phyloP scores from a whole-genome alignment of 306 rosid species.

The Fagus crenata region DNA sequence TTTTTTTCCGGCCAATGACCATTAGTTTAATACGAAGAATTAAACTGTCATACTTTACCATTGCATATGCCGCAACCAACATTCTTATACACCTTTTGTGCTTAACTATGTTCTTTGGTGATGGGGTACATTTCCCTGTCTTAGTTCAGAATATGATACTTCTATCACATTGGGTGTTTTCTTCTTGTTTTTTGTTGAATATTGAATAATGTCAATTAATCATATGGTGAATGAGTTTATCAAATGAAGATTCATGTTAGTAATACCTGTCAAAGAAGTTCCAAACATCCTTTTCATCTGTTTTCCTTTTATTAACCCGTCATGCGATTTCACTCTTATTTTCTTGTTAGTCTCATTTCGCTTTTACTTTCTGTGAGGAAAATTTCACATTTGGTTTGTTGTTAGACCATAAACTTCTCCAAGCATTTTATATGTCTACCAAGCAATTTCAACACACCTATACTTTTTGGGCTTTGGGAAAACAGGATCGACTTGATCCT shows the following conservation, averaged over 20 bases:
- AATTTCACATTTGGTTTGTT: neutral
- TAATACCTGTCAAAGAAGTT: slow-evolving; percentile 5
- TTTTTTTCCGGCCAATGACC: too few relatives aligned
- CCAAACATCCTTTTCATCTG: neutral
- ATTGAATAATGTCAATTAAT: neutral
- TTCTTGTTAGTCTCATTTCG: neutral
- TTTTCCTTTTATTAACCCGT: neutral
- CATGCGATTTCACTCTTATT: neutral
- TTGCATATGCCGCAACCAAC: neutral
- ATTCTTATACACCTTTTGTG: too few relatives aligned
- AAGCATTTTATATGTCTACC: neutral
- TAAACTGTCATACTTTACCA: neutral
- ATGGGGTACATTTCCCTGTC: too few relatives aligned
- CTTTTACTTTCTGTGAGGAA: neutral
- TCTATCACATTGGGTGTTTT: neutral
- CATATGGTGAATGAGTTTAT: neutral
- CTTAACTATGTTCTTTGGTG: too few relatives aligned
- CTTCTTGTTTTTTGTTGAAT: neutral
- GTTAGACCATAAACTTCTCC: neutral
- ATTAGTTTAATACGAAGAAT: neutral
- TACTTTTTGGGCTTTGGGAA: neutral
- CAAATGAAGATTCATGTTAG: slow-evolving; percentile 18
- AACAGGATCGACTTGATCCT: neutral
- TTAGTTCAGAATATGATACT: neutral
- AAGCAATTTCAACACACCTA: neutral